Evolutionary conservation across 2,329 filamentous ascomycete species (phyloP).

Genomic region (Stagonosporopsis vannaccii): DNA sequence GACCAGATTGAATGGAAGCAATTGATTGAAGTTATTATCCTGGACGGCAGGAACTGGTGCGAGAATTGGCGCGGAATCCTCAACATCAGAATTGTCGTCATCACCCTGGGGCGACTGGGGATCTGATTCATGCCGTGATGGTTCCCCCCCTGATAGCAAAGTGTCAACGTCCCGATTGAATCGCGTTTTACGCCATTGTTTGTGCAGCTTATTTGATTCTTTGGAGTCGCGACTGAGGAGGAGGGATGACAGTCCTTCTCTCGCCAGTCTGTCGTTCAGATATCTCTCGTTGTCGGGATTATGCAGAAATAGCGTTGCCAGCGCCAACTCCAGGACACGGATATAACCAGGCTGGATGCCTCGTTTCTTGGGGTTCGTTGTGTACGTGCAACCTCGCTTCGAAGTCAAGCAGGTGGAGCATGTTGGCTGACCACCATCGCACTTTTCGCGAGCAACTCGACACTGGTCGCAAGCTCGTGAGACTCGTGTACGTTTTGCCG

Average conservation of each 20-base stretch:
- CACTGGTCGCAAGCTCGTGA: conserved; percentile 75
- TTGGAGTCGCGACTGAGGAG: conserved; percentile 61
- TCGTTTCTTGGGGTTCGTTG: conserved; percentile 75
- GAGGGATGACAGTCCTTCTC: conserved; percentile 56
- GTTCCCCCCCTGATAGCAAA: conserved; percentile 61
- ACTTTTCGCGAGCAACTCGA: conserved; percentile 72
- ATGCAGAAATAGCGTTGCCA: conserved; percentile 71
- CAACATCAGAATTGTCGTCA: conserved; percentile 38
- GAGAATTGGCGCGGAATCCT: conserved; percentile 16
- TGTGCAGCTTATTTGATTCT: conserved; percentile 65
- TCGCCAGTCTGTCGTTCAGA: conserved; percentile 62
- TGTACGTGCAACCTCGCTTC: conserved; percentile 73
- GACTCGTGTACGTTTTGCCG: conserved; percentile 65
- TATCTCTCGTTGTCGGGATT: conserved; percentile 66
- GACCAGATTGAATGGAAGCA: conserved; percentile 12
- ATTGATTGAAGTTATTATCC: conserved; percentile 9
- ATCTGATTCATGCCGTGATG: conserved; percentile 30
- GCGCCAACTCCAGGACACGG: conserved; percentile 72
- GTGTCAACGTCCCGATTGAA: conserved; percentile 70
- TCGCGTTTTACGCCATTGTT: conserved; percentile 68
- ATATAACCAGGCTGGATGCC: conserved; percentile 84
- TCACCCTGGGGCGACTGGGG: conserved; percentile 32
- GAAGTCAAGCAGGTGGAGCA: conserved; percentile 72
- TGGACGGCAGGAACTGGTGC: conserved; percentile 5
- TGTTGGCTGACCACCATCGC: conserved; percentile 71